A percentile compares a stretch with the other conserved stretches of the same genome.
Evolutionary conservation across 257 asterid genomes (phyloP).

Genomic region (Fraxinus americana): DNA sequence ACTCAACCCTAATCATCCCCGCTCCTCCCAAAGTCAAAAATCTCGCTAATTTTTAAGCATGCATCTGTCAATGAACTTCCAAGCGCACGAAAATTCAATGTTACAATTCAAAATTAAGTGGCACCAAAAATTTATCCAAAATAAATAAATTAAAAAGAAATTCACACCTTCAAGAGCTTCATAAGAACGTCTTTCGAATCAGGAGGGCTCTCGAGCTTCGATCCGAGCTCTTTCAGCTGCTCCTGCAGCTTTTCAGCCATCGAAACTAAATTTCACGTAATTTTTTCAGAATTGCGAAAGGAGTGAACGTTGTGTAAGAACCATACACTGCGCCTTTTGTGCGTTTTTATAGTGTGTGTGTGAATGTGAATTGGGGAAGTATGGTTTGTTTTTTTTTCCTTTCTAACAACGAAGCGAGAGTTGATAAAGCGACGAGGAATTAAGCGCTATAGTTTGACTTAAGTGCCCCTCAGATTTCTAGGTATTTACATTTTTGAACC

Average conservation of each 20-base stretch:
- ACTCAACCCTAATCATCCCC: constrained; percentile 28
- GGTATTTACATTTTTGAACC: constrained; percentile 25
- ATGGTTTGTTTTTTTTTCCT: constrained; percentile 17
- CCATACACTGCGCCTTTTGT: constrained; percentile 19
- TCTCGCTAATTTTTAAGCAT: constrained; percentile 33
- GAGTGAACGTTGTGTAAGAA: constrained; percentile 15
- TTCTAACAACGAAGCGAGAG: constrained; percentile 44
- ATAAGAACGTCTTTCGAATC: constrained; percentile 75
- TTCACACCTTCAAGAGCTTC: constrained; percentile 71
- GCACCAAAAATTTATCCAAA: constrained; percentile 14
- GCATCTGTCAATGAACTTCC: constrained; percentile 33
- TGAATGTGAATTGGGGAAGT: constrained; percentile 34
- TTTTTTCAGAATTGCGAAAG: constrained; percentile 23
- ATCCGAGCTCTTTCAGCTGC: constrained; percentile 76
- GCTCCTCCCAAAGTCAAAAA: constrained; percentile 18
- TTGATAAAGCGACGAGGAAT: constrained; percentile 15
- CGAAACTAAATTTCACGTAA: constrained; percentile 20
- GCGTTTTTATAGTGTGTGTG: constrained; percentile 20
- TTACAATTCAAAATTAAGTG: constrained; percentile 18
- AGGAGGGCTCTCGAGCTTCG: constrained; percentile 72
- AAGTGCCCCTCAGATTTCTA: constrained; percentile 27
- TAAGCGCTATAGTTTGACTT: constrained; percentile 26
- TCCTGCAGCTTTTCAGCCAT: constrained; percentile 76
- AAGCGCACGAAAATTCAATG: constrained; percentile 8
- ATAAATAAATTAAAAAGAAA: background rate